Evolutionary conservation across 1,284 basidiomycete genomes (phyloP), one percentile per base, ranked within the genome.

Genomic region (Apiotrichum montevideense): DNA sequence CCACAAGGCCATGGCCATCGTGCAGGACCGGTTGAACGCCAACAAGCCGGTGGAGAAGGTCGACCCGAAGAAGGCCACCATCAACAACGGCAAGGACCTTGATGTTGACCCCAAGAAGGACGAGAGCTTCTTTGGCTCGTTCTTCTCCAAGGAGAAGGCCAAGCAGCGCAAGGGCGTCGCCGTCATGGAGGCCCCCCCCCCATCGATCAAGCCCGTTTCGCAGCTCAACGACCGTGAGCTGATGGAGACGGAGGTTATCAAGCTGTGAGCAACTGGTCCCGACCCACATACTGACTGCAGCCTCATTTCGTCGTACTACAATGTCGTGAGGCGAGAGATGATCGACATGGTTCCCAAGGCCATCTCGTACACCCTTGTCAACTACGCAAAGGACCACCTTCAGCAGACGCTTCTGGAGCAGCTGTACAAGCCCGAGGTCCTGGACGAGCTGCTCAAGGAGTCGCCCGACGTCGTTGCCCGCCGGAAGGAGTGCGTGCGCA

Each of bases 261-360:
- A 62, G 50, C 61, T 62, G 90, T 92, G 76, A 78, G 90, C 43
- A 64, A 42, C 6, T 40, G 13, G 9, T 29, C 15, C 8, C 45
- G 10, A 5, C 3, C 34, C 3, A 13, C 4, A 21, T 4, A 37
- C 32, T 48, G 29, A 29, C 33, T 14, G 6, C 3, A 58, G 93
- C 46, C 84, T 95, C 68, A 94, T 95, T 64, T 83, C 87, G 72
- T 94, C 90, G 4, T 96, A 97, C 79, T 96, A 88, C 82, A 92
- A 94, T 77, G 91, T 97, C 64, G 91, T 97, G 62, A 98, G 98
- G 82, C 88, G 94, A 54, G 94, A 97, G 77, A 93, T 98, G 87
- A 98, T 98, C 72, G 96, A 98, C 78, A 98, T 98, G 93, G 90
- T 99, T 8, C 96, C 96, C 15, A 92, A 94, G 77, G 94, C 95